Conservation (phyloP, 805 yeast species). For the Spencermartinsiella europaea region DNA sequence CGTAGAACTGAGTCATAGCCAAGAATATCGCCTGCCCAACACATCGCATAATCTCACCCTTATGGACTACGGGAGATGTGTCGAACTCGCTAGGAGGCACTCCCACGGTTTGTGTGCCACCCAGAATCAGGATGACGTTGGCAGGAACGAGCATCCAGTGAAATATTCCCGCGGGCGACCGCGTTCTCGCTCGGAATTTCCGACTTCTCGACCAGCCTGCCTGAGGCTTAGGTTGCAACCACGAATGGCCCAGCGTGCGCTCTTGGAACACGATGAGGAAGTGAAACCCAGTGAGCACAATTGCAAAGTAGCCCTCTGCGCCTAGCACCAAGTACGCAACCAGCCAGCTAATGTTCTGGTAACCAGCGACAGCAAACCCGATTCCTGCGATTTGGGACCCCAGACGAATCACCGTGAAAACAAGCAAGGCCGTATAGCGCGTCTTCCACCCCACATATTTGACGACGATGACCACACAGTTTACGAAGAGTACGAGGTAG, state of each 20-base stretch:
- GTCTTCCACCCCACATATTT: slow-evolving; percentile 6
- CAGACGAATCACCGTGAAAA: slow-evolving; percentile 12
- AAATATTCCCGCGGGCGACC: slow-evolving; percentile 3
- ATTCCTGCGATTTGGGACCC: slow-evolving; percentile 16
- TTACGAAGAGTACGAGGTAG: slow-evolving; percentile 4
- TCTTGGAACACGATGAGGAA: slow-evolving; percentile 8
- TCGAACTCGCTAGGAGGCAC: slow-evolving; percentile 4
- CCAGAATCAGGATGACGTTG: slow-evolving; percentile 13
- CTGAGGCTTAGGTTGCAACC: neutral
- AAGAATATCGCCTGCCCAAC: slow-evolving; percentile 16
- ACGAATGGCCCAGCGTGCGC: slow-evolving; percentile 4
- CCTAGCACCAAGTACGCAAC: slow-evolving; percentile 17
- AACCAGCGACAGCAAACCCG: slow-evolving; percentile 13
- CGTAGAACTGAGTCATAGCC: slow-evolving; percentile 4
- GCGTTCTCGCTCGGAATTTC: neutral
- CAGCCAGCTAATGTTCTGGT: slow-evolving; percentile 11
- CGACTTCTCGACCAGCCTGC: neutral
- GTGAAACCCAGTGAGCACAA: slow-evolving; percentile 11
- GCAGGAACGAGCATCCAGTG: slow-evolving; percentile 12
- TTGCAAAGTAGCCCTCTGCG: slow-evolving; percentile 18
- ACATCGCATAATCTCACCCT: slow-evolving; percentile 12
- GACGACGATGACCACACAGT: slow-evolving; percentile 1
- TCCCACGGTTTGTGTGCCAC: slow-evolving; percentile 14
- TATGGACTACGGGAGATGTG: slow-evolving; percentile 2
- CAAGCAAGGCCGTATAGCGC: slow-evolving; percentile 6